Evolutionary conservation across 2,329 filamentous ascomycete genomes (phyloP), one percentile per base, ranked within the genome.

Genomic region (Pseudogymnoascus sp.): DNA sequence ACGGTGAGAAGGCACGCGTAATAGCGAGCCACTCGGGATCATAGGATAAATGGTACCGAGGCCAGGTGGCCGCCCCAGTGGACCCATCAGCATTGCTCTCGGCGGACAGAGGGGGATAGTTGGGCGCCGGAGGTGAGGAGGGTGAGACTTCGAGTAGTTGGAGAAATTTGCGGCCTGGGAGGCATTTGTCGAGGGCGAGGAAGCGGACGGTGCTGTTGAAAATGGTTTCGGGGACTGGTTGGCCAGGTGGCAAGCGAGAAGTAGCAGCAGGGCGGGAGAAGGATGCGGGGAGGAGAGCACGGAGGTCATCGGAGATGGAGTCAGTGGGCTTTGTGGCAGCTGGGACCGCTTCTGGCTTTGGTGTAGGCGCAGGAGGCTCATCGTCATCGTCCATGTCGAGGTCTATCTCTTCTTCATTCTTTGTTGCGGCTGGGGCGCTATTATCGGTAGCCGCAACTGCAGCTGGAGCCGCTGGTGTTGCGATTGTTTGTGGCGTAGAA

Each of bases 11-110:
- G 7, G 87, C 88, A 44, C 93, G 89, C 11, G 88, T 93, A 67
- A 99, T 97, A 44, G 95, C 89, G 7, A 99, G 86, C 93, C 93
- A 99, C 77, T 99, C 95, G 10, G 88, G 85, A 74, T 99, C 95
- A 73, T 99, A 97, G 59, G 86, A 79, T 0, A 97, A 11, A 31
- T 37, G 37, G 62, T 63, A 63, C 19, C 37, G 59, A 29, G 35
- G 62, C 31, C 62, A 31, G 3, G 23, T 13, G 11, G 62, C 2
- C 15, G 44, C 31, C 4, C 50, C 37, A 11, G 62, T 35, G 4
- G 44, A 37, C 1, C 50, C 37, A 61, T 42, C 38, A 2, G 29
- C 50, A 17, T 19, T 35, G 17, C 29, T 37, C 50, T 59, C 61
- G 7, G 26, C 37, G 46, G 44, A 46, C 7, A 46, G 42, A 13